Percentiles rank a stretch among this genome's conserved stretches.
Conservation (phyloP, 495 filamentous ascomycete species). For the Tuber borchii region DNA sequence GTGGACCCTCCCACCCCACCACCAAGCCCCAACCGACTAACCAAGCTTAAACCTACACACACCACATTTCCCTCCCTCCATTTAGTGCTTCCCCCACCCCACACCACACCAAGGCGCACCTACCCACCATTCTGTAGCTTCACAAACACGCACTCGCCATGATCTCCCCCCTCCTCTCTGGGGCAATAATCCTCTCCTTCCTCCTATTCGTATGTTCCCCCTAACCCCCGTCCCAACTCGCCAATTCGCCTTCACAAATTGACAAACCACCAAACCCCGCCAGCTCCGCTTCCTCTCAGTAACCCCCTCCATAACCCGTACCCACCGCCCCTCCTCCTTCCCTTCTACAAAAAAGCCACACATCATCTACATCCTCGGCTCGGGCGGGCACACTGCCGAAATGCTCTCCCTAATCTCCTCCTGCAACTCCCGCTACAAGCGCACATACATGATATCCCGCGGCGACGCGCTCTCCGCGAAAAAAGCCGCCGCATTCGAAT, state of each 20-base stretch:
- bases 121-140: neutral
- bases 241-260: too few species aligned
- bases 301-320: slow-evolving; percentile 43
- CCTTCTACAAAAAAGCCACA: slow-evolving; percentile 48
- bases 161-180: slow-evolving; percentile 14
- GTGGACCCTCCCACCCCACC: too few species aligned
- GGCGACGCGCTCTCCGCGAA: slow-evolving; percentile 68
- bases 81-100: neutral
- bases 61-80: neutral
- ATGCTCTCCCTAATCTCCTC: slow-evolving; percentile 71
- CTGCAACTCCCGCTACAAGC: slow-evolving; percentile 51
- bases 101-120: neutral
- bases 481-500: slow-evolving; percentile 64
- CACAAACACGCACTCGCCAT: slow-evolving; percentile 6
- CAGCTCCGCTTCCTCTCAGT: slow-evolving; percentile 52
- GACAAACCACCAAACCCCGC: neutral
- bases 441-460: slow-evolving; percentile 73
- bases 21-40: neutral
- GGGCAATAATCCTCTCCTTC: neutral
- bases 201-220: neutral
- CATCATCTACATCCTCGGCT: slow-evolving; percentile 77
- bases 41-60: neutral
- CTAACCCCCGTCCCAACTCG: neutral
- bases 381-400: slow-evolving; percentile 89
- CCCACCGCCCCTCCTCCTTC: slow-evolving; percentile 29